Evolutionary conservation across 371 early-diverging fungal genomes (phyloP).

Genomic region (Catenaria anguillulae): DNA sequence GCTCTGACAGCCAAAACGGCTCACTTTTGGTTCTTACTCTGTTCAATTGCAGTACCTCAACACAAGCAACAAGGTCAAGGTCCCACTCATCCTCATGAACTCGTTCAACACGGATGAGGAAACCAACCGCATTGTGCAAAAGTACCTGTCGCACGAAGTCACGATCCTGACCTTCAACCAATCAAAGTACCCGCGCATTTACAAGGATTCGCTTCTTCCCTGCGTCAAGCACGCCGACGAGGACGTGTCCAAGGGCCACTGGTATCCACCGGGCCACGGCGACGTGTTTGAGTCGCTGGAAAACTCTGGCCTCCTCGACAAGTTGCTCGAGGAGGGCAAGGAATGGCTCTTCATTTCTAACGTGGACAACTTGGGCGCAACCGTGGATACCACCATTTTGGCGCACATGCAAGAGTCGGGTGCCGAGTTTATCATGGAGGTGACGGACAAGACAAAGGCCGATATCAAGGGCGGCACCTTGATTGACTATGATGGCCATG

Average conservation of each 20-base stretch:
- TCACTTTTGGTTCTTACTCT: too few relatives aligned
- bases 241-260: constrained; percentile 22
- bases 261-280: constrained; percentile 89
- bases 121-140: constrained; percentile 91
- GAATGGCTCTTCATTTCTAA: constrained; percentile 98
- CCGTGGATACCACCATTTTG: constrained; percentile 87
- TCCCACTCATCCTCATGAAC: constrained; percentile 99
- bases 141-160: constrained; percentile 80
- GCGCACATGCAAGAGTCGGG: constrained; percentile 78
- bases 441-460: constrained; percentile 98
- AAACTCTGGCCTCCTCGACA: constrained; percentile 90
- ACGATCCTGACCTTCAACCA: constrained; percentile 96
- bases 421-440: constrained; percentile 98
- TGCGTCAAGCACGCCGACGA: constrained; percentile 45
- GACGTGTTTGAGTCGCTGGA: constrained; percentile 41
- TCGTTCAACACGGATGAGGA: constrained; percentile 98
- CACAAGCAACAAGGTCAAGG: constrained; percentile 67
- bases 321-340: constrained; percentile 90
- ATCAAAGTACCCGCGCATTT: constrained; percentile 89
- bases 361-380: constrained; percentile 99
- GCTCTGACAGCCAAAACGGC: too few relatives aligned
- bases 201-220: constrained; percentile 83
- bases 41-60: constrained; percentile 70
- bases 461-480: constrained; percentile 99
- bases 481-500: constrained; percentile 89